phyloP scores from a whole-genome alignment of 2,329 filamentous ascomycete species.

The Xylariaceae sp. region DNA sequence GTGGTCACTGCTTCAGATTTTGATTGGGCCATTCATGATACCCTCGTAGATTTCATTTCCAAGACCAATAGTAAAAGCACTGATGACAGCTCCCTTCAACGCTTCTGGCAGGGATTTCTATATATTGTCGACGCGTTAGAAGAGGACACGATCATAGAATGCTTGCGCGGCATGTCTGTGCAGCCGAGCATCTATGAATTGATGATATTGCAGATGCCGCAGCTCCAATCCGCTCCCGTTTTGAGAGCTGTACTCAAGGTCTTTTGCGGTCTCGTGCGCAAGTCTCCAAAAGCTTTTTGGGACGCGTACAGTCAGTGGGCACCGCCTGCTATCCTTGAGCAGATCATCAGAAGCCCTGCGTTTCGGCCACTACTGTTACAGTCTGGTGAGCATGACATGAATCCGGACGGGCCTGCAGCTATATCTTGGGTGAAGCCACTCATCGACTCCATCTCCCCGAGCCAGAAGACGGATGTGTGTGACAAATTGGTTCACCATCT shows the following conservation, averaged over 20 bases:
- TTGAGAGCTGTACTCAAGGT: slow-evolving; percentile 65
- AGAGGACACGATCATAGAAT: slow-evolving; percentile 68
- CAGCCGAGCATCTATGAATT: slow-evolving; percentile 65
- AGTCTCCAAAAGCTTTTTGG: slow-evolving; percentile 79
- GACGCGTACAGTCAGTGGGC: slow-evolving; percentile 77
- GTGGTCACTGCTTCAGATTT: slow-evolving; percentile 68
- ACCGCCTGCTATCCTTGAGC: slow-evolving; percentile 74
- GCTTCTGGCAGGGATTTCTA: slow-evolving; percentile 74
- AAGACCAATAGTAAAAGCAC: slow-evolving; percentile 48
- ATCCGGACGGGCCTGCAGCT: slow-evolving; percentile 52
- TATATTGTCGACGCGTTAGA: slow-evolving; percentile 69
- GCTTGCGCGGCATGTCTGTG: slow-evolving; percentile 71
- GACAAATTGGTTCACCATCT: slow-evolving; percentile 72
- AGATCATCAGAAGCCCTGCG: slow-evolving; percentile 68
- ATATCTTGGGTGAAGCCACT: slow-evolving; percentile 76
- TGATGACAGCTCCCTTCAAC: slow-evolving; percentile 47
- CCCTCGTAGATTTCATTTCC: slow-evolving; percentile 61
- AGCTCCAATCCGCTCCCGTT: slow-evolving; percentile 48
- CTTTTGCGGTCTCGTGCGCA: slow-evolving; percentile 65
- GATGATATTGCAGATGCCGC: slow-evolving; percentile 50
- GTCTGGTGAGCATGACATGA: slow-evolving; percentile 51
- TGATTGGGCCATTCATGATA: slow-evolving; percentile 77
- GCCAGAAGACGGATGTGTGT: slow-evolving; percentile 73
- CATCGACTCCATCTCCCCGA: slow-evolving; percentile 67
- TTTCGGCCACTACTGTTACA: slow-evolving; percentile 57